Percentiles rank a stretch among this genome's conserved stretches.
Evolutionary conservation across 2,329 filamentous ascomycete genomes (phyloP).

Genomic region (Onygena corvina): DNA sequence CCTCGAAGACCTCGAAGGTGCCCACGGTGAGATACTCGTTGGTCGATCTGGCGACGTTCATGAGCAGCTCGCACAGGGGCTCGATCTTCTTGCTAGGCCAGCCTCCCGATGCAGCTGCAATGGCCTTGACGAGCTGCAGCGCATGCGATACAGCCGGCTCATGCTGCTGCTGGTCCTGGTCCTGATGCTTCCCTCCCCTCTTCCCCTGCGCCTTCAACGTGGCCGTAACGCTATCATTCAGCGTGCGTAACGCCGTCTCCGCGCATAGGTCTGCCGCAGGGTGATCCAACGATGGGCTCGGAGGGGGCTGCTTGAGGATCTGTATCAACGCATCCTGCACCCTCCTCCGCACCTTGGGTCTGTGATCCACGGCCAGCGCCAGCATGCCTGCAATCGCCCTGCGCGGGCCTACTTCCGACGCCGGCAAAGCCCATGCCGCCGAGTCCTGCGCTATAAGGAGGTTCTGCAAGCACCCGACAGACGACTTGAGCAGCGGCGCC

Average conservation of each 20-base stretch:
- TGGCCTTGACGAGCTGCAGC: conserved; percentile 79
- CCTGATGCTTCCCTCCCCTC: conserved; percentile 38
- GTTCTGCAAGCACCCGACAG: conserved; percentile 88
- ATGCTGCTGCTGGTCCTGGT: conserved; percentile 43
- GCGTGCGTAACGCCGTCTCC: conserved; percentile 69
- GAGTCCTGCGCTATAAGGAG: conserved; percentile 80
- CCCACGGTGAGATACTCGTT: conserved; percentile 96
- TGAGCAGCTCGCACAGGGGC: conserved; percentile 72
- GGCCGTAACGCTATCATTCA: conserved; percentile 57
- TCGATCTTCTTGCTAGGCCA: conserved; percentile 98
- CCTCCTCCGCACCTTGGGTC: conserved; percentile 88
- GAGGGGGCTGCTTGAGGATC: conserved; percentile 72
- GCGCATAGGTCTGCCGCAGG: conserved; percentile 94
- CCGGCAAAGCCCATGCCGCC: conserved; percentile 73
- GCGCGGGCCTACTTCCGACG: conserved; percentile 71
- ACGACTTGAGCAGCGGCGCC: conserved; percentile 71
- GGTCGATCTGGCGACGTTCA: conserved; percentile 76
- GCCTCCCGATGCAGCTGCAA: conserved; percentile 74
- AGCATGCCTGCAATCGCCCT: conserved; percentile 77
- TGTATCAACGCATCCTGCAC: conserved; percentile 79
- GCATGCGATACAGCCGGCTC: conserved; percentile 84
- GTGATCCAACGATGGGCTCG: conserved; percentile 84
- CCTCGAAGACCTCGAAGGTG: conserved; percentile 92
- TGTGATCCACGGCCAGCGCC: conserved; percentile 68
- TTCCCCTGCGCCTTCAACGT: conserved; percentile 64